Base-by-base conservation (phyloP, 176 grass and related monocot genomes). In the Rhynchospora tenuis region DNA sequence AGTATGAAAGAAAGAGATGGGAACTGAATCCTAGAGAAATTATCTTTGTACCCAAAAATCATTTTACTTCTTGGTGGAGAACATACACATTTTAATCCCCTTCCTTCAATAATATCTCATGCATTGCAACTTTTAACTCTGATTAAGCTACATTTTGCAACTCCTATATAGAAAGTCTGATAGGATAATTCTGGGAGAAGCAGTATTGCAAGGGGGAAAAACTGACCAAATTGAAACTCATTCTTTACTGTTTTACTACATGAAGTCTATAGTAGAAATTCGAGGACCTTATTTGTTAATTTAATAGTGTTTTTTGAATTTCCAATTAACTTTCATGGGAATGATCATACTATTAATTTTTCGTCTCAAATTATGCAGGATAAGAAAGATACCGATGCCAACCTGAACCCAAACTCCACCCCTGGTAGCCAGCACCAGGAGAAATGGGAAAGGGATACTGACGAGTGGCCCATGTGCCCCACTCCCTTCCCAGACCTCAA, bases 401-500 rank as follows among this genome's bases (percentile, higher is more conserved):
- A 65, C 79, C 59, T 47, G 23, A 75, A 75, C 45, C 71, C 46
- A 26, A 50, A 52, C 22, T 74, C 46, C 22, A 52, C 22, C 11
- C 19, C 13, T 0, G 9, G 23, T 6, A 44, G 65, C 33, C 33
- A 38, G 13, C 6, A 43, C 29, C 64, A 29, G 13, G 15, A 43
- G 33, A 69, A 43, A 69, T 31, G 65, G 5, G 19, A 42, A 69
- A 44, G 14, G 2, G 5, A 27, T 63, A 20, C 78, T 45, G 58
- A 48, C 12, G 43, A 82, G 38, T 82, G 79, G 79, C 79, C 79
- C 10, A 19, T 60, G 17, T 82, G 79, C 20, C 79, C 58, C 59
- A 66, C 79, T 16, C 79, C 79, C 22, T 75, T 54, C 20, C 62
- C 58, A 48, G 79, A 82, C 59, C 79, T 65, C 58, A 82, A 82